Conservation (phyloP, 768 basidiomycete genomes). For the Suillus tomentosus region DNA sequence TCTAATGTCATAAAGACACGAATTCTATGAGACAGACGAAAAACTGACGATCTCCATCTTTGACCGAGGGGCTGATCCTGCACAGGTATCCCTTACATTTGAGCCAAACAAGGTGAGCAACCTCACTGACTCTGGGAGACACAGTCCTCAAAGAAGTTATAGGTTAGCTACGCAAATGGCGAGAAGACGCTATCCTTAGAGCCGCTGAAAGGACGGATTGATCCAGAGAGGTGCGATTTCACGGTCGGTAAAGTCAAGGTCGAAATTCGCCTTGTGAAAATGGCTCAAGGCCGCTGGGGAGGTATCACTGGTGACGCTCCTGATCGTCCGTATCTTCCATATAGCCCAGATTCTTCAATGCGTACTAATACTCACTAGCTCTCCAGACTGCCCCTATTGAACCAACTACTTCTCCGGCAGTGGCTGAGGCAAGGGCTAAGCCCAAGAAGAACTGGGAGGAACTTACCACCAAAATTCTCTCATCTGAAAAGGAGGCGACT, state of each 20-base stretch:
- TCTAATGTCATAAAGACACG: constrained; percentile 53
- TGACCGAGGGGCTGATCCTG: constrained; percentile 73
- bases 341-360: neutral
- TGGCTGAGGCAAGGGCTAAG: constrained; percentile 38
- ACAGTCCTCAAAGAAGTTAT: neutral
- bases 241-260: constrained; percentile 86
- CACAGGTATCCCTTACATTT: constrained; percentile 60
- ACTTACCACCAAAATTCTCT: constrained; percentile 68
- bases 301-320: constrained; percentile 71
- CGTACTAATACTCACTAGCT: constrained; percentile 25
- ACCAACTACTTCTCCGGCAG: constrained; percentile 37
- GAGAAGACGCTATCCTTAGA: constrained; percentile 72
- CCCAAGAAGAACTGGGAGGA: constrained; percentile 88
- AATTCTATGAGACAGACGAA: constrained; percentile 88
- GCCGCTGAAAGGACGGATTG: constrained; percentile 83
- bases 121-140: neutral
- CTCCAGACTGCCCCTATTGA: constrained; percentile 23
- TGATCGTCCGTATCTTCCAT: constrained; percentile 55
- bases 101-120: constrained; percentile 59
- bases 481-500: constrained; percentile 67
- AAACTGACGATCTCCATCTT: constrained; percentile 73
- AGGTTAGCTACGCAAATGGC: constrained; percentile 56
- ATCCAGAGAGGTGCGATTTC: constrained; percentile 58
- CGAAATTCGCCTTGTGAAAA: constrained; percentile 79
- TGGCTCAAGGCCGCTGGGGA: constrained; percentile 70